Conservation (phyloP, 169 alveolate genomes). For the Amoebophrya sp. region DNA sequence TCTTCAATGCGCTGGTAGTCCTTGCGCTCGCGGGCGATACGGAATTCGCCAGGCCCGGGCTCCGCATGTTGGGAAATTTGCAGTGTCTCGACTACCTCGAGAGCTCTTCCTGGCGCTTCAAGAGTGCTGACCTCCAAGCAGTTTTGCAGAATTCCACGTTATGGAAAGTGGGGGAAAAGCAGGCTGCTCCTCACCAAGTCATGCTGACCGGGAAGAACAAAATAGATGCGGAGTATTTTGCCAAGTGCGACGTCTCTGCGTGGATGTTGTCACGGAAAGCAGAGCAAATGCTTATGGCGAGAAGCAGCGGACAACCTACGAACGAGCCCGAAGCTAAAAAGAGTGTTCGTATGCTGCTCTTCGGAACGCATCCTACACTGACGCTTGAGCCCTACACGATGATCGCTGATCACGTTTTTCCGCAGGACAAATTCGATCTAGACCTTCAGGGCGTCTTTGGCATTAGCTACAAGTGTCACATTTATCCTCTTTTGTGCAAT, state of each 20-base stretch:
- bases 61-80: neutral
- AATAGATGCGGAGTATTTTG: neutral
- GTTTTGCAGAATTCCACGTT: neutral
- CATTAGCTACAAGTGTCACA: neutral
- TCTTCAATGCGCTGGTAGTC: constrained; percentile 13
- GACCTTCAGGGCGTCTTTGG: neutral
- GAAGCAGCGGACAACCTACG: neutral
- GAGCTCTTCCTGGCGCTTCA: neutral
- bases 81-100: constrained; percentile 16
- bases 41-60: neutral
- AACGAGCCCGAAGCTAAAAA: neutral
- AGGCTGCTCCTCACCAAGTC: no score
- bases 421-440: neutral
- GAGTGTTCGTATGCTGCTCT: neutral
- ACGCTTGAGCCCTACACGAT: constrained; percentile 20
- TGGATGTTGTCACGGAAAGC: neutral
- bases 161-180: neutral
- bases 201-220: no score
- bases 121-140: neutral
- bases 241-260: neutral
- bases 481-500: neutral
- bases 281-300: neutral
- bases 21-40: neutral
- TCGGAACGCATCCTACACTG: neutral
- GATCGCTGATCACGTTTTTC: constrained; percentile 13